Conservation (phyloP, 768 basidiomycete genomes). For the Panaeolus cyanescens region DNA sequence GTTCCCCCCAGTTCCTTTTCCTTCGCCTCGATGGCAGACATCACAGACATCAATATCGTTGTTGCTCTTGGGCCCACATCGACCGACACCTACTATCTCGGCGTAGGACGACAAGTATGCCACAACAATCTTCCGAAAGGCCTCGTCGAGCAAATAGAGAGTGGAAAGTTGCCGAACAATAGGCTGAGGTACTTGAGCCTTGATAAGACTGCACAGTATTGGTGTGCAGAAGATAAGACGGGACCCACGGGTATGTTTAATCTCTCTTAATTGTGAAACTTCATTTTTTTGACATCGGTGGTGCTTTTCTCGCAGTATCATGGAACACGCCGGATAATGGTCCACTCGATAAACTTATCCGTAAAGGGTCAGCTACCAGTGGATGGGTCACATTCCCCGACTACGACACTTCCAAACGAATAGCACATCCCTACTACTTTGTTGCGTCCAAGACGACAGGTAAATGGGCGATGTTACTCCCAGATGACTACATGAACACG, state of each 20-base stretch:
- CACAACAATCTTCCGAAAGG: neutral
- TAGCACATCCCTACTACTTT: neutral
- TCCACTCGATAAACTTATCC: neutral
- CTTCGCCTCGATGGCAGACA: neutral
- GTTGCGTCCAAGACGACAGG: neutral
- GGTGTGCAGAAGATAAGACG: neutral
- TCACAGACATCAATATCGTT: neutral
- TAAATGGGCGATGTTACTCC: neutral
- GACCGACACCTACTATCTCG: neutral
- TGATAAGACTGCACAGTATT: neutral
- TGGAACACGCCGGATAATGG: neutral
- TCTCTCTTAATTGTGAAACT: too few species aligned
- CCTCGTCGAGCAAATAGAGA: neutral
- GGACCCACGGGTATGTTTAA: neutral
- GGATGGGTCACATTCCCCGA: neutral
- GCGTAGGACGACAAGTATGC: neutral
- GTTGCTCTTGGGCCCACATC: neutral
- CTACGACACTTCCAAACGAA: neutral
- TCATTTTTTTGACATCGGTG: too few species aligned
- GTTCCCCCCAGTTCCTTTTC: too few species aligned
- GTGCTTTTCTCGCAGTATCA: too few species aligned
- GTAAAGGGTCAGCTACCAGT: neutral
- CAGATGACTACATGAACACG: neutral
- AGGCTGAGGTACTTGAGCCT: neutral
- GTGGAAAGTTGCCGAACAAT: neutral